A percentile compares a stretch with the other conserved stretches of the same genome.
These are phyloP conservation scores for Blastobotrys americana DNA, from an alignment of 805 yeast species.

Conservation along the genomic window DNA sequence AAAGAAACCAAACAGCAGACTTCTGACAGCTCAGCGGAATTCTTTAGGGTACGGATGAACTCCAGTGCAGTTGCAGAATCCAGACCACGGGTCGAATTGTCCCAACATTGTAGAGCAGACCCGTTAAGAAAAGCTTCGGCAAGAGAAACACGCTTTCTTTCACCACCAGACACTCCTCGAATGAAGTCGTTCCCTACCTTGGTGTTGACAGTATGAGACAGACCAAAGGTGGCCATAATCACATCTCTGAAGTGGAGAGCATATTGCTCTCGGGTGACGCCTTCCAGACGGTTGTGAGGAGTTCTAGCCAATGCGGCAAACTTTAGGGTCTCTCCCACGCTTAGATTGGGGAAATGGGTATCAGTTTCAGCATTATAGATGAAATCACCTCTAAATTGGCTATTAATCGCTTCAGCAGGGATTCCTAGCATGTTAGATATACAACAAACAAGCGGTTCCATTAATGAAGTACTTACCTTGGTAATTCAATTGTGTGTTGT, in stretches of 20 bases:
- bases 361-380: constrained; percentile 61
- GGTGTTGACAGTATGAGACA: constrained; percentile 37
- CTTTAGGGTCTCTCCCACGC: constrained; percentile 53
- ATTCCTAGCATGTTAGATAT: constrained; percentile 45
- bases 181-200: constrained; percentile 41
- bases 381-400: constrained; percentile 52
- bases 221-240: constrained; percentile 41
- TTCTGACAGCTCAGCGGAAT: constrained; percentile 43
- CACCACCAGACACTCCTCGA: constrained; percentile 56
- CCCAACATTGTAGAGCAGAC: constrained; percentile 51
- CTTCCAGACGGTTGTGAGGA: constrained; percentile 49
- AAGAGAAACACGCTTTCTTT: constrained; percentile 48
- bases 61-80: constrained; percentile 66
- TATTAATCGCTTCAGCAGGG: constrained; percentile 38
- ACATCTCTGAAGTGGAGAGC: constrained; percentile 45
- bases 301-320: constrained; percentile 51
- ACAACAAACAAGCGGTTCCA: too few relatives aligned
- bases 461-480: constrained; percentile 25
- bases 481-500: constrained; percentile 36
- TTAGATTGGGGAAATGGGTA: constrained; percentile 53
- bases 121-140: constrained; percentile 44
- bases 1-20: constrained; percentile 57
- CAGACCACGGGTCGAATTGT: constrained; percentile 65
- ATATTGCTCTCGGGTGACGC: constrained; percentile 42
- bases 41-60: constrained; percentile 50